Evolutionary conservation across 805 yeast species (phyloP), one percentile per base, ranked within the genome.

Genomic region (Clavispora fructus): DNA sequence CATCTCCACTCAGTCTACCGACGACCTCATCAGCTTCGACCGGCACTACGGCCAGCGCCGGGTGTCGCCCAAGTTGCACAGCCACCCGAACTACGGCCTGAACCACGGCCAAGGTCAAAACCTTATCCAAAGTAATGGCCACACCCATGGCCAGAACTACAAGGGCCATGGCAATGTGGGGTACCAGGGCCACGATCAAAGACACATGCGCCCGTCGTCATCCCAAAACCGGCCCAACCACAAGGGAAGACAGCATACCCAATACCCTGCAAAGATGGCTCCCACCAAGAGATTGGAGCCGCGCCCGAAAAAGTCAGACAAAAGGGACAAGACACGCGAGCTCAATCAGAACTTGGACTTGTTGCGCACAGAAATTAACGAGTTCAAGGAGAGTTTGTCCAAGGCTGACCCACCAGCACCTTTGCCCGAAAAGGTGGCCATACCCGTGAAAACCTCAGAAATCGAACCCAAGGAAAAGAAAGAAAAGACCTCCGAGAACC

Each of bases 301-400:
- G 12, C 37, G 37, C 12, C 6, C 25, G 12, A 33, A 33, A 11
- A 33, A 11, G 13, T 2, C 37, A 2, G 37, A 33, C 25, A 41
- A 41, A 39, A 50, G 62, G 28, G 54, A 56, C 41, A 67, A 68
- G 52, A 57, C 73, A 0, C 67, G 55, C 17, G 67, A 71, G 43
- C 62, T 71, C 57, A 68, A 69, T 43, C 72, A 71, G 43, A 69
- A 71, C 44, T 57, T 71, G 42, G 73, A 70, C 45, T 52, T 71
- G 47, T 60, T 71, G 43, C 50, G 76, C 42, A 60, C 64, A 25
- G 77, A 71, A 50, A 70, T 71, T 49, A 71, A 71, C 49, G 75
- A 71, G 47, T 71, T 71, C 49, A 71, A 70, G 43, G 75, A 71
- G 44, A 69, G 72, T 44, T 60, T 71, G 49, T 62, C 62, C 33